Evolutionary conservation across 2,329 filamentous ascomycete species (phyloP).

Genomic region (Fusarium sp.): DNA sequence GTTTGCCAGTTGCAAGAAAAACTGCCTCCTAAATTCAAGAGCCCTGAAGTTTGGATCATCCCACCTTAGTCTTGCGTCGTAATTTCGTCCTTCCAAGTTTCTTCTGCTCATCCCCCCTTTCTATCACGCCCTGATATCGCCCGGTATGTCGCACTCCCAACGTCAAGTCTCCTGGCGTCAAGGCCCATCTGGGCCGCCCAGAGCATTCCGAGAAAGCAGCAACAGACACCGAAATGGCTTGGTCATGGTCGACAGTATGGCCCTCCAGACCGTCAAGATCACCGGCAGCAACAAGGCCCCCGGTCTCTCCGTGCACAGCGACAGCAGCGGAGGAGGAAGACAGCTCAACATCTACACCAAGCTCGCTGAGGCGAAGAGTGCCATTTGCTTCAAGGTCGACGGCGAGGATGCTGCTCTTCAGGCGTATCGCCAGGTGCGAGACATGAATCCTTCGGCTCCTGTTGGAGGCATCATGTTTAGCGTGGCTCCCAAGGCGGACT

Average conservation of each 20-base stretch:
- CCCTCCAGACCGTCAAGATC: not conserved
- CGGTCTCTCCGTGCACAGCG: not conserved
- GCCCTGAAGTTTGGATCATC: not conserved
- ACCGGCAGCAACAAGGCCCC: not conserved
- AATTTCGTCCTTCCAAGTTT: not conserved
- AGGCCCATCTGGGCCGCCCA: not conserved
- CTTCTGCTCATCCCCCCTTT: not conserved
- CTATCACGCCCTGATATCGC: not conserved
- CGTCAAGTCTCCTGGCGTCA: not conserved
- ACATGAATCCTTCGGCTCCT: not conserved
- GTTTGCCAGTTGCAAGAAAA: not conserved
- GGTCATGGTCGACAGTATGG: not conserved
- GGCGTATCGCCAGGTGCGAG: not conserved
- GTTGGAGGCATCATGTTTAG: not conserved
- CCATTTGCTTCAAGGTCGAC: not conserved
- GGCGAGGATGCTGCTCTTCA: not conserved
- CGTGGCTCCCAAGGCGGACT: not conserved
- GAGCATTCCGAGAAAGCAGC: not conserved
- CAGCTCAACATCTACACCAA: slow-evolving; percentile 14
- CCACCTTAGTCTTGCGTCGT: not conserved
- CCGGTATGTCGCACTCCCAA: not conserved
- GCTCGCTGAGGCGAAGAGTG: not conserved
- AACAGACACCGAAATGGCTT: not conserved
- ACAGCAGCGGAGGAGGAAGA: slow-evolving; percentile 1
- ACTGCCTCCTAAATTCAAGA: not conserved